Conservation (phyloP, 208 protist genomes). For the Angomonas deanei region DNA sequence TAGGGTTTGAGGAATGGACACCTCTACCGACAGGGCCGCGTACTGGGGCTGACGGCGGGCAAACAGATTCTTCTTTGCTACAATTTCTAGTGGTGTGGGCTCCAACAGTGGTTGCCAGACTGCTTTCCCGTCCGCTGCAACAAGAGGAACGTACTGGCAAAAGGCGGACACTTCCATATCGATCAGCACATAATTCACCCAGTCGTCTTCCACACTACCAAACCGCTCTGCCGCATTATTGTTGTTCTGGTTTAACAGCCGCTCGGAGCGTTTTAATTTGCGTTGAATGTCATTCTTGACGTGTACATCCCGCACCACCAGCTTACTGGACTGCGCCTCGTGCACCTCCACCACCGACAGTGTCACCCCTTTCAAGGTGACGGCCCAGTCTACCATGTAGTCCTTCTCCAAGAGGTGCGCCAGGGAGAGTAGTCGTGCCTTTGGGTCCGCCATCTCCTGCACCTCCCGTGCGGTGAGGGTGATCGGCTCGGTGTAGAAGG, state of each 20-base stretch:
- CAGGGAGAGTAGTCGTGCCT: conserved; percentile 9
- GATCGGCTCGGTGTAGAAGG: background rate
- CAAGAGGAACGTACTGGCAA: conserved; percentile 7
- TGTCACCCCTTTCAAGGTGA: conserved; percentile 11
- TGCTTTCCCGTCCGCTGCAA: background rate
- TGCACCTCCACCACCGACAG: conserved; percentile 18
- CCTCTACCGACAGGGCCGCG: background rate
- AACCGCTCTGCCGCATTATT: conserved; percentile 4
- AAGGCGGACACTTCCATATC: conserved; percentile 12
- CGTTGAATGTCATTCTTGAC: background rate
- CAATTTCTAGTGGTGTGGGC: background rate
- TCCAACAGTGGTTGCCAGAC: conserved; percentile 13
- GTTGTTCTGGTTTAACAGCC: background rate
- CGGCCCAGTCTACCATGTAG: conserved; percentile 22
- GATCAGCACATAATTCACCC: conserved; percentile 24
- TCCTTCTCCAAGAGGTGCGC: conserved; percentile 19
- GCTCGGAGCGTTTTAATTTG: background rate
- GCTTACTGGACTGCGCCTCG: background rate
- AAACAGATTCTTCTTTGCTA: conserved; percentile 19
- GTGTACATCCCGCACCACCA: background rate
- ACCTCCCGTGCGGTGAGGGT: conserved; percentile 5
- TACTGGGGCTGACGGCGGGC: conserved; percentile 12
- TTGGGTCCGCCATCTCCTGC: conserved; percentile 8
- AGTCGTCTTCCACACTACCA: conserved; percentile 24
- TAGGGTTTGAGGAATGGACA: conserved; percentile 1